Conservation (phyloP, 768 basidiomycete species). For the Leccinum rimulosum region DNA sequence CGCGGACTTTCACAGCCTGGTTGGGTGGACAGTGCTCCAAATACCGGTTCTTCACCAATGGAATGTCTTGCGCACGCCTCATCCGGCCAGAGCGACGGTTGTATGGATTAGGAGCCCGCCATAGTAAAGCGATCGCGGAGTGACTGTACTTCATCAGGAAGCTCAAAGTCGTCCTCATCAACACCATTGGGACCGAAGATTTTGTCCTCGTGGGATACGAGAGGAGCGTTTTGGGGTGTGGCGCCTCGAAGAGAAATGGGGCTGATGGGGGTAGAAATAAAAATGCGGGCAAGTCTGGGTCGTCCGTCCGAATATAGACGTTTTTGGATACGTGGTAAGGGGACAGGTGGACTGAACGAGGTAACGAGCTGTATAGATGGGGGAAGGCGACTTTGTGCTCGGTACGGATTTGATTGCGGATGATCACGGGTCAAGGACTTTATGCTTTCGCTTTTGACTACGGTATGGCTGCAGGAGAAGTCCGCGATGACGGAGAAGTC, state of each 20-base stretch:
- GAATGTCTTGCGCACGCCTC: slow-evolving; percentile 92
- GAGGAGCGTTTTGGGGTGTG: slow-evolving; percentile 75
- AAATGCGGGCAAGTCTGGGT: slow-evolving; percentile 98
- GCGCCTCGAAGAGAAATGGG: slow-evolving; percentile 91
- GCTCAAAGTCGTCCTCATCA: slow-evolving; percentile 85
- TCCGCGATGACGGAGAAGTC: too few relatives aligned
- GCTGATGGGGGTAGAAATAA: slow-evolving; percentile 98
- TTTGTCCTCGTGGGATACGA: slow-evolving; percentile 86
- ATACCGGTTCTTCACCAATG: slow-evolving; percentile 98
- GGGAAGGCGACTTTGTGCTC: slow-evolving; percentile 99
- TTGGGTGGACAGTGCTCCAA: slow-evolving; percentile 96
- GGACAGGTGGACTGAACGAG: slow-evolving; percentile 89
- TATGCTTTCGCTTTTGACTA: too few relatives aligned
- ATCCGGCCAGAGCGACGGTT: slow-evolving; percentile 88
- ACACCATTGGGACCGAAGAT: slow-evolving; percentile 86
- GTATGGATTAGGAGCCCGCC: slow-evolving; percentile 99
- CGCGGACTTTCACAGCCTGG: slow-evolving; percentile 96
- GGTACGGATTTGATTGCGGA: slow-evolving; percentile 96
- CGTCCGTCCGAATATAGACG: slow-evolving; percentile 98
- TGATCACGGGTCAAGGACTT: slow-evolving; percentile 58
- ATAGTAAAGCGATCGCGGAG: slow-evolving; percentile 88
- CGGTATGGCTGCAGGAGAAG: too few relatives aligned
- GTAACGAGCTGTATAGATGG: slow-evolving; percentile 96
- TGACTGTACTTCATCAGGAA: slow-evolving; percentile 73
- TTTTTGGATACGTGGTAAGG: slow-evolving; percentile 94